A percentile compares a stretch with the other conserved stretches of the same genome.
Conservation (phyloP, 2,329 filamentous ascomycete species). For the Colletotrichum higginsianum region DNA sequence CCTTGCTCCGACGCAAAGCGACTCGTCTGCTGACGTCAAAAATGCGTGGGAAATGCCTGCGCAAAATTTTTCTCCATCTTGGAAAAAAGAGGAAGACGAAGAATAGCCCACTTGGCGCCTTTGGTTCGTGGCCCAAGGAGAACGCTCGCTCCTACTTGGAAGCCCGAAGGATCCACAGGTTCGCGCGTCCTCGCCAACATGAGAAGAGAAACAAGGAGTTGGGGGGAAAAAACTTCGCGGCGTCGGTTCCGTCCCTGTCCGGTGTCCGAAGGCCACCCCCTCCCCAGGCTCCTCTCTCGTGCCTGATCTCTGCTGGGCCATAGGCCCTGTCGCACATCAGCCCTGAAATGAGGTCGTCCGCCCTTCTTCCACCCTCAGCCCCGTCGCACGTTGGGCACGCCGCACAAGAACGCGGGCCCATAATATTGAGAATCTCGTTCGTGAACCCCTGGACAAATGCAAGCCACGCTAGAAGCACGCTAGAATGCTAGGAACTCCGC, state of each 20-base stretch:
- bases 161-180: constrained; percentile 8
- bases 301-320: constrained; percentile 4
- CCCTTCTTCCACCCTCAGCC: background rate
- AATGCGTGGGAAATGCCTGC: constrained; percentile 7
- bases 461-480: constrained; percentile 36
- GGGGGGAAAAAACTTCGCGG: background rate
- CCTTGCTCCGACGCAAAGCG: constrained; percentile 17
- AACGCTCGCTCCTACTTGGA: background rate
- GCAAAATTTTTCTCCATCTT: constrained; percentile 16
- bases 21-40: constrained; percentile 25
- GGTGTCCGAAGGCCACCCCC: background rate
- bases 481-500: constrained; percentile 14
- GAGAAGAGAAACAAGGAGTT: background rate
- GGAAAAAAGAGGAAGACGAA: background rate
- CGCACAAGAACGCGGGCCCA: background rate
- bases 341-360: constrained; percentile 7
- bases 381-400: background rate
- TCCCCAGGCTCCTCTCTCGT: background rate
- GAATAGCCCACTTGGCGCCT: constrained; percentile 18
- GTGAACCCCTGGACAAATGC: background rate
- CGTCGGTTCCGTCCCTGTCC: background rate
- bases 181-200: constrained; percentile 4
- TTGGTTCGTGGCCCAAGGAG: background rate
- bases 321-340: constrained; percentile 18
- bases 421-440: background rate